Percentiles rank a stretch among this genome's conserved stretches.
Conservation (phyloP, 2,329 filamentous ascomycete species). For the Boeremia exigua region DNA sequence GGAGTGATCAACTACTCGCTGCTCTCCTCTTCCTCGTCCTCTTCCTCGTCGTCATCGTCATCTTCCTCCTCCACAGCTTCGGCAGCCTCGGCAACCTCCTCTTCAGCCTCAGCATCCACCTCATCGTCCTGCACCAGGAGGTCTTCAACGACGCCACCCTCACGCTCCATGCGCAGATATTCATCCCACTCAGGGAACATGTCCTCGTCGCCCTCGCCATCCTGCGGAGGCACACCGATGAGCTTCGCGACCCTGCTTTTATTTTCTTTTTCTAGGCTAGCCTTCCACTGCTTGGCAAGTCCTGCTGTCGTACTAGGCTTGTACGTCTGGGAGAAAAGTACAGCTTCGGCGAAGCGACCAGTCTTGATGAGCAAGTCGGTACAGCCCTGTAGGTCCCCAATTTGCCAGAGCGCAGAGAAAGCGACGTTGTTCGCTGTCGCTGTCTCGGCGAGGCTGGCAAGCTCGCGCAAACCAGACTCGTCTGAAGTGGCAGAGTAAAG, state of each 20-base stretch:
- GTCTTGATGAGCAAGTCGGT: constrained; percentile 81
- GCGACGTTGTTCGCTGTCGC: constrained; percentile 88
- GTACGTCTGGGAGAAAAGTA: constrained; percentile 93
- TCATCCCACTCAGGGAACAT: constrained; percentile 97
- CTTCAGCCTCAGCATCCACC: constrained; percentile 41
- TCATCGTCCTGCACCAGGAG: constrained; percentile 39
- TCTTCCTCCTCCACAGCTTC: constrained; percentile 39
- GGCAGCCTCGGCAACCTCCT: constrained; percentile 41
- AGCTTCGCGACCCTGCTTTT: constrained; percentile 85
- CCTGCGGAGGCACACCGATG: constrained; percentile 76
- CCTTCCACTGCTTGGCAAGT: constrained; percentile 81
- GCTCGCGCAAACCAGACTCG: constrained; percentile 71
- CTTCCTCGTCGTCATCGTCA: constrained; percentile 31
- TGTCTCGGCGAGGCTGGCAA: constrained; percentile 77
- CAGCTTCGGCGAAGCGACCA: constrained; percentile 81
- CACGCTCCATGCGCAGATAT: constrained; percentile 80
- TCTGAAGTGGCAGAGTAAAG: constrained; percentile 87
- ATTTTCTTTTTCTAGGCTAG: constrained; percentile 79
- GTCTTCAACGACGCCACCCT: constrained; percentile 62
- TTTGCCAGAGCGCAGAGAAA: constrained; percentile 87
- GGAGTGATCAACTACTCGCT: not conserved
- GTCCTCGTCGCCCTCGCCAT: constrained; percentile 70
- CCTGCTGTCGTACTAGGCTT: constrained; percentile 77
- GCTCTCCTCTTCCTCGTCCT: constrained; percentile 23
- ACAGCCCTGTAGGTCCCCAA: constrained; percentile 82